Base-by-base conservation (phyloP, 176 grass and related monocot species). In the Musa beccarii region DNA sequence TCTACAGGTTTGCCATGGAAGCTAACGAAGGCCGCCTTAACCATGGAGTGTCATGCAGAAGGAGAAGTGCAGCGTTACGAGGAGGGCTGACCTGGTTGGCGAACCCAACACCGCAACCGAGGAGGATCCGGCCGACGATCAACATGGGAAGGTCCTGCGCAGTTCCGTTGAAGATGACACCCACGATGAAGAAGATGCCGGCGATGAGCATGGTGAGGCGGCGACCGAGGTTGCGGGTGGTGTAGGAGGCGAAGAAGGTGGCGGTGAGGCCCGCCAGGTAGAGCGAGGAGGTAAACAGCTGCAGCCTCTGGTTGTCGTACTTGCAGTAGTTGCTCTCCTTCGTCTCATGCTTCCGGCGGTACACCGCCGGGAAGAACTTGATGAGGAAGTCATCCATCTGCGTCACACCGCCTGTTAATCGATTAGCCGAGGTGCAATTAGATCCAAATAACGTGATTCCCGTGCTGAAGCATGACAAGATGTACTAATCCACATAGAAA, bases 321-420 rank as follows among this genome's bases (percentile, higher is more conserved):
- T 92, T 96, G 81, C 93, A 96, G 79, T 96, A 96, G 84, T 92
- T 96, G 87, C 90, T 93, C 14, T 97, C 93, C 77, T 79, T 89
- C n/a, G 84, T 74, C 81, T 81, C 75, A 43, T 83, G 10, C 77
- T 97, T 97, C 75, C 79, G 83, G 4, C 50, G 79, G 78, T 90
- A 82, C 83, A 97, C 93, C 74, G 2, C 1, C 59, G 93, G 93
- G 63, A 97, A 97, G 77, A 97, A 97, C 79, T 97, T 75, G 1
- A 20, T 24, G 51, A 87, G 51, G 70, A 96, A 96, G 79, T 96
- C 92, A 2, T 96, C 86, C 89, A 92, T 96, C 16, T 82, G 80
- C 0, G 92, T 86, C 71, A 96, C 92, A 0, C 92, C 92, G 10
- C 92, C 92, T 96, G 62, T 65, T 11, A 25, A 53, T 16, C 6